phyloP scores from a whole-genome alignment of 129 eudicot species.

The Centrapalus pauciflorus region DNA sequence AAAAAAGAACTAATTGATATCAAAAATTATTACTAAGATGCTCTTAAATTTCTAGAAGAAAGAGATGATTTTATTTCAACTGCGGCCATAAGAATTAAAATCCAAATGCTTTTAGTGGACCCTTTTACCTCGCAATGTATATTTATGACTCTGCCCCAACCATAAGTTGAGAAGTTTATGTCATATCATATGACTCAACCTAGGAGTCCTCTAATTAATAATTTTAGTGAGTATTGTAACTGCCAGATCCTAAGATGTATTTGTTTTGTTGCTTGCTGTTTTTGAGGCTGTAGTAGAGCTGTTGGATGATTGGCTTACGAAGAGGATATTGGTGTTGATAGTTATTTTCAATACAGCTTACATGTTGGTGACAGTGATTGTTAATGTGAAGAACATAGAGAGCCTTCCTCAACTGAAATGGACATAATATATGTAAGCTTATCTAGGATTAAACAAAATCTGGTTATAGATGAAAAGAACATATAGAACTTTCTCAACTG shows the following conservation, averaged over 20 bases:
- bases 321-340: neutral
- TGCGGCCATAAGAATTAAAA: neutral
- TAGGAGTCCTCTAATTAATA: neutral
- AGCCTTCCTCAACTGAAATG: neutral
- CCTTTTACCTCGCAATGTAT: neutral
- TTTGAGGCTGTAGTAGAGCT: neutral
- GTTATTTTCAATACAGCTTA: neutral
- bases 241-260: neutral
- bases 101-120: neutral
- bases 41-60: neutral
- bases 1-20: neutral
- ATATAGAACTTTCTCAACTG: too few relatives aligned
- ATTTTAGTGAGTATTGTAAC: neutral
- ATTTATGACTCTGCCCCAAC: neutral
- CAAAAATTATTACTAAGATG: neutral
- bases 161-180: slow-evolving; percentile 1
- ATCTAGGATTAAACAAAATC: too few relatives aligned
- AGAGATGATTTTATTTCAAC: neutral
- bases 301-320: neutral
- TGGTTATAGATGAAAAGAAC: too few relatives aligned
- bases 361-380: neutral
- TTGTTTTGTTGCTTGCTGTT: neutral
- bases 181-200: neutral
- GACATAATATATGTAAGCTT: too few relatives aligned
- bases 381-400: neutral